Conservation (phyloP, 1,284 basidiomycete species). For the Mycosarcoma maydis region DNA sequence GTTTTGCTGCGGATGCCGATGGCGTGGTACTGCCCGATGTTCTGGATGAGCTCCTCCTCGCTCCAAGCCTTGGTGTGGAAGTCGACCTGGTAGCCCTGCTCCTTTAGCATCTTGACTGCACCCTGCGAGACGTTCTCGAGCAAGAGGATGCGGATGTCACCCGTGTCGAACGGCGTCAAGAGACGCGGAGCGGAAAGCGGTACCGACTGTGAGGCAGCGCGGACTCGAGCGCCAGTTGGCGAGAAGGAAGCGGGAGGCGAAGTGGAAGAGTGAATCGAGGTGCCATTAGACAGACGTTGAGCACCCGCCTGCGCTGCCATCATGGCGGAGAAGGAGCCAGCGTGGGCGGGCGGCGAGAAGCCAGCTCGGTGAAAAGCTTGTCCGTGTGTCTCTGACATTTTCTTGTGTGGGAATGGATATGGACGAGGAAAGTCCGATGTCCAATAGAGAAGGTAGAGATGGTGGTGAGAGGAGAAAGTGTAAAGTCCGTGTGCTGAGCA, state of each 20-base stretch:
- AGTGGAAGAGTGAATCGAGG: conserved; percentile 29
- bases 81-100: conserved; percentile 92
- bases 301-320: conserved; percentile 53
- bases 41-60: conserved; percentile 89
- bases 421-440: background rate
- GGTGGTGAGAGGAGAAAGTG: conserved; percentile 7
- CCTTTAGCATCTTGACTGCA: conserved; percentile 82
- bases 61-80: conserved; percentile 85
- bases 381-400: conserved; percentile 44
- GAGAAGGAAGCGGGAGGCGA: conserved; percentile 43
- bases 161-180: conserved; percentile 62
- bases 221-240: conserved; percentile 26
- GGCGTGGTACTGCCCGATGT: conserved; percentile 88
- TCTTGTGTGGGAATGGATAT: conserved; percentile 5
- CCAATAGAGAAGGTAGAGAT: conserved; percentile 7
- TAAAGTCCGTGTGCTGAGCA: background rate
- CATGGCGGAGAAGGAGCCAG: conserved; percentile 59
- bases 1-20: conserved; percentile 98
- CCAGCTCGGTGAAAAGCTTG: conserved; percentile 60
- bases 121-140: conserved; percentile 95
- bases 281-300: conserved; percentile 38
- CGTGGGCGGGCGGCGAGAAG: conserved; percentile 56
- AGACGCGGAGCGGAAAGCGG: conserved; percentile 51
- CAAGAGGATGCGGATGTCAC: conserved; percentile 74
- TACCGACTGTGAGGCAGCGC: conserved; percentile 43